Percentiles rank a stretch among this genome's conserved stretches.
These are phyloP conservation scores for Lentinula raphanica DNA, from an alignment of 768 basidiomycete genomes.

Conservation along the genomic window DNA sequence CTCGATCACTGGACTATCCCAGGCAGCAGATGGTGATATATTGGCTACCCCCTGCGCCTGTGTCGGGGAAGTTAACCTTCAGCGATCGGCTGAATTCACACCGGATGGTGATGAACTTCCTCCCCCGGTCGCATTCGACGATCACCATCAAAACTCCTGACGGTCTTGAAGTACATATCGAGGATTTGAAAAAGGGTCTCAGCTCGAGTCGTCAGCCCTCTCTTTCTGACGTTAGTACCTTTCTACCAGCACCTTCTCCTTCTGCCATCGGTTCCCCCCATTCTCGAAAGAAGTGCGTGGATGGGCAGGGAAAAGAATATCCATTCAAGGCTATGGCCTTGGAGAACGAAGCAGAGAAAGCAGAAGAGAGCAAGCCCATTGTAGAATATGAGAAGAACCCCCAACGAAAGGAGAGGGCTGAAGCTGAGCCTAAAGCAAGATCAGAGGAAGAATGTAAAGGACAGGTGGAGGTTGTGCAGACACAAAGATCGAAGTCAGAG, in stretches of 20 bases:
- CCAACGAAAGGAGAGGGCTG: conserved; percentile 32
- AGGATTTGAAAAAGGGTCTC: conserved; percentile 45
- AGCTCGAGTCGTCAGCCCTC: conserved; percentile 39
- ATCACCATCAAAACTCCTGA: conserved; percentile 57
- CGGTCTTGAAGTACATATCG: conserved; percentile 61
- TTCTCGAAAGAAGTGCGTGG: conserved; percentile 44
- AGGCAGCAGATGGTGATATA: conserved; percentile 57
- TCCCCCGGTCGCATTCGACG: conserved; percentile 46
- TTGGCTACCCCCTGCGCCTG: conserved; percentile 66
- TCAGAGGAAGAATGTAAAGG: conserved; percentile 34
- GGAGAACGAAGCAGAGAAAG: conserved; percentile 27
- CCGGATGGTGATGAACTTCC: conserved; percentile 64
- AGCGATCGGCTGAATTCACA: conserved; percentile 51
- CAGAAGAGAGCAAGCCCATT: conserved; percentile 25
- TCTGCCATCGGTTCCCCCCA: conserved; percentile 59
- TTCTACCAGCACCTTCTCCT: conserved; percentile 34
- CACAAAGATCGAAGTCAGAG: conserved; percentile 22
- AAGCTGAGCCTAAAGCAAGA: conserved; percentile 39
- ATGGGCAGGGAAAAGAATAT: conserved; percentile 38
- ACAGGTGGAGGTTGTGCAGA: conserved; percentile 28
- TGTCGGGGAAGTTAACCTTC: conserved; percentile 37
- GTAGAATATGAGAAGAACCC: conserved; percentile 18
- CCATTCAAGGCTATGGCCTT: conserved; percentile 27
- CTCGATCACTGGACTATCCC: conserved; percentile 62
- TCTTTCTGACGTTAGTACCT: conserved; percentile 20